Base-by-base conservation (phyloP, 176 grass and related monocot species). In the Aegilops tauschii region DNA sequence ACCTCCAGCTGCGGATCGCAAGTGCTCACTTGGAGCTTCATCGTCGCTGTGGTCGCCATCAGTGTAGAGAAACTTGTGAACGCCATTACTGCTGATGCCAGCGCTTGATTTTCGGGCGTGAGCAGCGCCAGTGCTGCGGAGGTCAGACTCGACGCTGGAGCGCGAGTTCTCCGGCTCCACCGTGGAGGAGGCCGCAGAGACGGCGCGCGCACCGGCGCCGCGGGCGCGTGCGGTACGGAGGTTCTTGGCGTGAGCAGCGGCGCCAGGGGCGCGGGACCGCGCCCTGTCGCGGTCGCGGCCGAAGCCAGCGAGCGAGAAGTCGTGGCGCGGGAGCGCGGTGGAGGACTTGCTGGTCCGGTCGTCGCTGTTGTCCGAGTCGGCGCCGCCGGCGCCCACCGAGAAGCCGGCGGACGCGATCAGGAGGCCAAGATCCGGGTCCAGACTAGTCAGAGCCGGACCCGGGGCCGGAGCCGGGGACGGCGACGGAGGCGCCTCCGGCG, bases 361-460 rank as follows among this genome's bases (percentile, higher is more conserved):
- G 79, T 99, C 94, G 82, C 94, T 99, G 85, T 94, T 96, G 61
- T 99, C 94, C 9, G 90, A 96, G 63, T 99, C 97, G 32, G 88
- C 86, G 37, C 86, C 85, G 37, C 89, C 85, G 0, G 90, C 89
- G 21, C 94, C 97, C 6, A 99, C 85, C 20, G 89, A 88, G 86
- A 99, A 99, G 4, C 92, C 89, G 47, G 87, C n/a, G 66, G 89
- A 89, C 4, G 84, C 87, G 23, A 91, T 93, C 34, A 96, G 32
- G 36, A 86, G 56, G 28, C 89, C 85, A 3, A 94, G 92, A 84
- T 90, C 83, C 71, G 86, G 87, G 73, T 91, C 88, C 8, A 83
- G 59, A 45, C 82, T 23, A 6, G 90, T 76, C 42, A 85, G 82
- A 17, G 42, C 67, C 50, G 90, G 73, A 64, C 89, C 9, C 3